Percentiles rank a stretch among this genome's conserved stretches.
These are phyloP conservation scores for Lyophyllum decastes DNA, from an alignment of 768 basidiomycete genomes.

Conservation along the genomic window DNA sequence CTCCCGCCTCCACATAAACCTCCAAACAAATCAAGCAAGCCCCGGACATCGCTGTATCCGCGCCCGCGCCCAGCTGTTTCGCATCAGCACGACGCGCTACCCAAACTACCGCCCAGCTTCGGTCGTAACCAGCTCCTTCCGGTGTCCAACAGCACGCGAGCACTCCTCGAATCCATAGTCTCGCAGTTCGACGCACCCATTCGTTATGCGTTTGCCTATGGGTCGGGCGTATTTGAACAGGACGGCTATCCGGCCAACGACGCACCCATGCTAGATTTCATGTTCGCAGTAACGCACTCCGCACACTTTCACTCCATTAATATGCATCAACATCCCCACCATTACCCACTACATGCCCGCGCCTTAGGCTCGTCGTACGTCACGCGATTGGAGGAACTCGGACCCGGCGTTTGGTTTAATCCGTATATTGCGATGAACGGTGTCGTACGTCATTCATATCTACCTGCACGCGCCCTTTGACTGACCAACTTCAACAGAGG, in stretches of 20 bases:
- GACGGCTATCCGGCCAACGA: slow-evolving; percentile 62
- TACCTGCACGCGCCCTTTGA: background rate
- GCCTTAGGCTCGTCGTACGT: slow-evolving; percentile 81
- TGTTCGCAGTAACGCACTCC: slow-evolving; percentile 94
- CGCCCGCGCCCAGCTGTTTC: slow-evolving; percentile 47
- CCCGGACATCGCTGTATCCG: slow-evolving; percentile 42
- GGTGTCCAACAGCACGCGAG: slow-evolving; percentile 77
- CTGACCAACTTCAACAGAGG: slow-evolving; percentile 44
- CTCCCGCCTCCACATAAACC: slow-evolving; percentile 36
- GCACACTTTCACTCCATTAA: slow-evolving; percentile 96
- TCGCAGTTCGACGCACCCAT: slow-evolving; percentile 85
- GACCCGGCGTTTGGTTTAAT: slow-evolving; percentile 96
- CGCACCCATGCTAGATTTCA: slow-evolving; percentile 90
- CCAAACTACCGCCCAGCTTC: slow-evolving; percentile 67
- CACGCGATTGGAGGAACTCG: slow-evolving; percentile 69
- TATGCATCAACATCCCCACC: slow-evolving; percentile 86
- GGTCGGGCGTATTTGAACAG: slow-evolving; percentile 94
- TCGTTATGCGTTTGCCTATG: slow-evolving; percentile 97
- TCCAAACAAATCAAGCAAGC: slow-evolving; percentile 25
- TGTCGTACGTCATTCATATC: slow-evolving; percentile 51
- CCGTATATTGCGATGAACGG: slow-evolving; percentile 83
- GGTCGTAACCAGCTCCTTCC: slow-evolving; percentile 82
- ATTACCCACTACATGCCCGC: slow-evolving; percentile 92
- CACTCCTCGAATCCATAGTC: slow-evolving; percentile 80
- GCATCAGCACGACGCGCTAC: slow-evolving; percentile 37